Conservation (phyloP, 2,329 filamentous ascomycete genomes). For the Nemania sp. region DNA sequence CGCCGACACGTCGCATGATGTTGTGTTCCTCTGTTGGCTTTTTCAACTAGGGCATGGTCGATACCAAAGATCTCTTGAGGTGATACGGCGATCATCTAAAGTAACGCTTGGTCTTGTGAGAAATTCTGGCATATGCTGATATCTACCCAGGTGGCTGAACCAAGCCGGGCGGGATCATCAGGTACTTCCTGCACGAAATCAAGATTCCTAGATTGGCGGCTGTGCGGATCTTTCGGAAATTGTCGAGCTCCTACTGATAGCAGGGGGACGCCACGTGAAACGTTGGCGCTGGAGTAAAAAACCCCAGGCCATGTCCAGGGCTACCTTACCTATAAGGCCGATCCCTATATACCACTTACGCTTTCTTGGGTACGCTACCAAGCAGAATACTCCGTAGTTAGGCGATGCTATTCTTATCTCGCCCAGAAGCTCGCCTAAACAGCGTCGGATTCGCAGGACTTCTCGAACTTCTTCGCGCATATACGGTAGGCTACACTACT, state of each 20-base stretch:
- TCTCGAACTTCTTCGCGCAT: slow-evolving; percentile 1
- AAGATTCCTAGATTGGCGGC: slow-evolving; percentile 4
- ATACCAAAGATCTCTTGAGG: no score
- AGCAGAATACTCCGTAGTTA: no score
- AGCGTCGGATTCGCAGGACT: neutral
- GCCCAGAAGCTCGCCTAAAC: no score
- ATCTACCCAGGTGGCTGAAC: neutral
- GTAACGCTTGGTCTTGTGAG: neutral
- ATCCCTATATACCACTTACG: no score
- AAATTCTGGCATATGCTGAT: neutral
- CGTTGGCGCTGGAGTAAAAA: slow-evolving; percentile 19
- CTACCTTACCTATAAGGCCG: no score
- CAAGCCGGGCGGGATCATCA: slow-evolving; percentile 1
- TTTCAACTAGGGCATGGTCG: no score
- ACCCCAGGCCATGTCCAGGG: neutral
- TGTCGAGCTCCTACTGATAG: neutral
- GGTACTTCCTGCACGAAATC: neutral
- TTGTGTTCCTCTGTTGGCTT: no score
- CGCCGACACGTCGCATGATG: no score
- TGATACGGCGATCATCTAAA: no score
- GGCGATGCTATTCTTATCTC: slow-evolving; percentile 13
- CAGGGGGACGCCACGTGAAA: slow-evolving; percentile 23
- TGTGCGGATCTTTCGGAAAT: slow-evolving; percentile 27
- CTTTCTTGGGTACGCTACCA: no score
- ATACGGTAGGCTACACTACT: neutral